A percentile compares a stretch with the other conserved stretches of the same genome.
These are phyloP conservation scores for Gentiana macrophylla DNA, from an alignment of 257 asterid species.

Conservation along the genomic window DNA sequence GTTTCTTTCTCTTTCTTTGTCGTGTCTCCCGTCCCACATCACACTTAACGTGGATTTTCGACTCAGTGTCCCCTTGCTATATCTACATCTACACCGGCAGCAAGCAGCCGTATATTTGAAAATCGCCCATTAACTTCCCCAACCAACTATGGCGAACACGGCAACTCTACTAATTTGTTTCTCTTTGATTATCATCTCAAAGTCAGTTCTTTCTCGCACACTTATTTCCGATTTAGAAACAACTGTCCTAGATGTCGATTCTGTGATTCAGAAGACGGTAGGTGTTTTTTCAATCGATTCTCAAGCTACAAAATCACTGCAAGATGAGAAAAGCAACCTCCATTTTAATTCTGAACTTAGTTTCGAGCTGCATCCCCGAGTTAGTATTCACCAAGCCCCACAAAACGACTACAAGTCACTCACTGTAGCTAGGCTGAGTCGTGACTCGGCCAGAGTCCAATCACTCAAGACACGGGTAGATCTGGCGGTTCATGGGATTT, in stretches of 20 bases:
- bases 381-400: conserved; percentile 34
- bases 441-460: conserved; percentile 66
- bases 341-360: conserved; percentile 22
- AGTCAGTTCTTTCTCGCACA: conserved; percentile 36
- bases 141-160: conserved; percentile 22
- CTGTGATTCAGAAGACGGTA: conserved; percentile 34
- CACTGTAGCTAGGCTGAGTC: conserved; percentile 50
- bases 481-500: conserved; percentile 47
- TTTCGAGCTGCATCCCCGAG: conserved; percentile 58
- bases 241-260: conserved; percentile 35
- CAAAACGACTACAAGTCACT: conserved; percentile 45
- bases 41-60: not conserved
- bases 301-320: conserved; percentile 22
- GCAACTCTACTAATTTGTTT: conserved; percentile 17
- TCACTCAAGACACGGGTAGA: conserved; percentile 66
- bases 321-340: conserved; percentile 16
- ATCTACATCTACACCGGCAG: conserved; percentile 12
- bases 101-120: conserved; percentile 1
- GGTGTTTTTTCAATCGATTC: conserved; percentile 27
- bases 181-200: conserved; percentile 19
- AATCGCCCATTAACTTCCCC: conserved; percentile 1
- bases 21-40: conserved; percentile 4
- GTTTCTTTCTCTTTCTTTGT: not conserved
- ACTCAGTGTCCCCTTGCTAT: not conserved
- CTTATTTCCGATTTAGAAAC: conserved; percentile 20